Evolutionary conservation across 305 asterid species (phyloP).

Genomic region (Withania somnifera): DNA sequence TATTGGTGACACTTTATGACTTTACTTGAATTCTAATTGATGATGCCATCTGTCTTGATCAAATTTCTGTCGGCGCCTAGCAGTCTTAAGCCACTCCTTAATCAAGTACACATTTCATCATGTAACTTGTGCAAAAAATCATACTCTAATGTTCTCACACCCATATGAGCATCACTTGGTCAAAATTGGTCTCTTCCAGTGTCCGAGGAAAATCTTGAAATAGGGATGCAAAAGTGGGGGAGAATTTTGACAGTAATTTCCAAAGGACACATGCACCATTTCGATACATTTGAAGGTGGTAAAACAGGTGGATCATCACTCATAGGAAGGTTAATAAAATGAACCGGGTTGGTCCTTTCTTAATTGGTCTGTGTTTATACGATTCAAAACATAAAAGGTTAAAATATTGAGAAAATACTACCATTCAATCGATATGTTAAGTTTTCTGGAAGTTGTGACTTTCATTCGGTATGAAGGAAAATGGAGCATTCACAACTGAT

Average conservation of each 20-base stretch:
- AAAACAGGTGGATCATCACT: background rate
- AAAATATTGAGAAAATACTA: background rate
- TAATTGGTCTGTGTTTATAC: background rate
- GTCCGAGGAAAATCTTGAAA: background rate
- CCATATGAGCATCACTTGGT: background rate
- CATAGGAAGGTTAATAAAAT: background rate
- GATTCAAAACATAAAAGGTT: too few species aligned
- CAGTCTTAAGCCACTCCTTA: too few species aligned
- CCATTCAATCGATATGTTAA: background rate
- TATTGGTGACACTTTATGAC: too few species aligned
- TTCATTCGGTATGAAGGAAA: background rate
- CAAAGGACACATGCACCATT: background rate
- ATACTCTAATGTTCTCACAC: background rate
- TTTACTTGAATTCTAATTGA: too few species aligned
- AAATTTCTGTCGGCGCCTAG: too few species aligned
- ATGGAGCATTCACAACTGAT: background rate
- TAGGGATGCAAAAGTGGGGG: background rate
- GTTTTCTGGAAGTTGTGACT: background rate
- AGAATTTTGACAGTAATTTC: background rate
- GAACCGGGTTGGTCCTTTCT: background rate
- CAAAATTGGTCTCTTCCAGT: background rate
- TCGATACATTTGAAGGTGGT: background rate
- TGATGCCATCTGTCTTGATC: too few species aligned
- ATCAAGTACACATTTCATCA: too few species aligned
- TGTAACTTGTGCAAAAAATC: background rate